Base-by-base conservation (phyloP, 352 stramenopile genomes). In the Phytophthora lateralis region DNA sequence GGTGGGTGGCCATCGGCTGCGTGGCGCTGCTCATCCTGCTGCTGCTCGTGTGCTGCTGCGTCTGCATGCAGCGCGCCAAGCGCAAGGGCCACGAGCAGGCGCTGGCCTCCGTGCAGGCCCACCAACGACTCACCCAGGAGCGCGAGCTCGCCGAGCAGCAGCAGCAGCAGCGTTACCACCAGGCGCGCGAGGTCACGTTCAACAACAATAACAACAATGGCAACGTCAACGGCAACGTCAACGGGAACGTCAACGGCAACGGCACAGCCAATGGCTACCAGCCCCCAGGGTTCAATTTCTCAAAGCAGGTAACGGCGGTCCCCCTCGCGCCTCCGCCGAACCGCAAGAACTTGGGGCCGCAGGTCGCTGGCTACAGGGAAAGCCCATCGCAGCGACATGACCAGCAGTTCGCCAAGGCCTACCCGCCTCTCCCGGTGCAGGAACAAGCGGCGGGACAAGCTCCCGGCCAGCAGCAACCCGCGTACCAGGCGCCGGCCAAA, bases 11-110 rank as follows among this genome's bases (percentile, higher is more conserved):
- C 34, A 85, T 91, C 46, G 76, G 80, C 61, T 76, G 73, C 51
- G 57, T 89, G 24, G 76, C 55, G 49, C 76, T 93, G 50, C 67
- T 93, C 51, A 60, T 93, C 49, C 69, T 91, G 42, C 63, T 93
- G 58, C 63, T 81, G 27, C 43, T 88, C 11, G 72, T 93, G 29
- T 91, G 85, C 78, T 91, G 78, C 66, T 85, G 78, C 73, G 74
- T 90, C 42, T 93, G 85, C 66, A 76, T 90, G 65, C 78, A 89
- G 55, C 77, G 85, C 47, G 85, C 80, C 60, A 89, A 89, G 76
- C 82, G 82, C 57, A 91, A 91, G 58, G 85, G 80, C n/a, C 72
- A 80, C 35, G 64, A 87, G 34, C 80, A 93, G 52, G 82, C 82
- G 3, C 38, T 90, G 17, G 80, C 80, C 1, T 48, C 78, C 17